phyloP scores from a whole-genome alignment of 495 filamentous ascomycete species.

The Talaromyces nanjingensis region DNA sequence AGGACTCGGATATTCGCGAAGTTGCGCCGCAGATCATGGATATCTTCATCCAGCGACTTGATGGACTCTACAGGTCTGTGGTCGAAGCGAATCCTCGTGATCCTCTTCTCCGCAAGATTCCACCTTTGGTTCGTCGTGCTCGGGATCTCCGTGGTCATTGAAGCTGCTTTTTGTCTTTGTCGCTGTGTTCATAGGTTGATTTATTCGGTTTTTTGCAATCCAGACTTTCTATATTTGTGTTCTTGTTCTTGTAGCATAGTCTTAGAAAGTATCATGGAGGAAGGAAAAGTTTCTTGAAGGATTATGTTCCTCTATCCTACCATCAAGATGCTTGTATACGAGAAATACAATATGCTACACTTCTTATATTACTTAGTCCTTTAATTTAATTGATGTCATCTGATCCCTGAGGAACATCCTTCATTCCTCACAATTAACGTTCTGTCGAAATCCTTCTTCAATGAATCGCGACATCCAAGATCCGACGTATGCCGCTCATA shows the following conservation, averaged over 20 bases:
- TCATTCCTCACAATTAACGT: too few species aligned
- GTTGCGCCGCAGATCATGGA: conserved; percentile 59
- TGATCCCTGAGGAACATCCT: too few species aligned
- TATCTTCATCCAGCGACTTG: conserved; percentile 62
- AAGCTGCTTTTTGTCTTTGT: not conserved
- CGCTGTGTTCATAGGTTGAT: not conserved
- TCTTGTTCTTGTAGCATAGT: not conserved
- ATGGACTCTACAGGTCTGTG: conserved; percentile 62
- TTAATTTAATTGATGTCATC: too few species aligned
- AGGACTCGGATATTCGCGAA: conserved; percentile 56
- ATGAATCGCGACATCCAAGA: too few species aligned
- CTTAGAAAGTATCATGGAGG: not conserved
- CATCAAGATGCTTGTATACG: too few species aligned
- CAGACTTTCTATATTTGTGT: not conserved
- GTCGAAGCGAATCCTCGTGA: conserved; percentile 55
- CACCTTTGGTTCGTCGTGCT: conserved; percentile 45
- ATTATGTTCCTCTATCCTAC: too few species aligned
- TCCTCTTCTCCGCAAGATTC: conserved; percentile 56
- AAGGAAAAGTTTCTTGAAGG: too few species aligned
- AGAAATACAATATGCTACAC: too few species aligned
- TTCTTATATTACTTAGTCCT: too few species aligned
- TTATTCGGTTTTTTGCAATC: not conserved
- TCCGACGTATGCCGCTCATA: too few species aligned
- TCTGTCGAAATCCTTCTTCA: too few species aligned
- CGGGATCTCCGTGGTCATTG: conserved; percentile 37